Evolutionary conservation across 441 rosid genomes (phyloP).

Genomic region (Francoa sonchifolia): DNA sequence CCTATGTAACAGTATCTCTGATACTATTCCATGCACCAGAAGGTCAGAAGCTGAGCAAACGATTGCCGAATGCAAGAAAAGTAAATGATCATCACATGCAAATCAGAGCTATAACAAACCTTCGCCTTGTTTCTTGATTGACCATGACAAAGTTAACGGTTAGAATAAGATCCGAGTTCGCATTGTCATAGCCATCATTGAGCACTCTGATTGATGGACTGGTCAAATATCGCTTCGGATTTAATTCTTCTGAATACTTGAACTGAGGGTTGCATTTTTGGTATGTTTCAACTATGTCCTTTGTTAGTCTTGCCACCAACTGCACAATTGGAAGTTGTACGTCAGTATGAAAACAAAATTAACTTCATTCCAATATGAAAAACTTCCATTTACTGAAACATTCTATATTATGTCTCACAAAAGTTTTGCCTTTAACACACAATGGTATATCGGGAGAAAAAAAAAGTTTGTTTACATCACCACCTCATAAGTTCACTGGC

Average conservation of each 20-base stretch:
- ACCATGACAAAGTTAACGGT: conserved; percentile 60
- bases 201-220: conserved; percentile 86
- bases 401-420: conserved; percentile 2
- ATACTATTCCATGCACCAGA: too few relatives aligned
- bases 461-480: too few relatives aligned
- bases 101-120: conserved; percentile 38
- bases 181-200: conserved; percentile 95
- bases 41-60: too few relatives aligned
- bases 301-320: conserved; percentile 82
- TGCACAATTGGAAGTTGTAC: conserved; percentile 31
- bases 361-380: neutral
- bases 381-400: conserved; percentile 1
- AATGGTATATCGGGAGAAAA: too few relatives aligned
- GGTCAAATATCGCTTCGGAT: conserved; percentile 94
- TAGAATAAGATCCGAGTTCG: conserved; percentile 89
- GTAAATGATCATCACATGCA: too few relatives aligned
- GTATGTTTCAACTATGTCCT: conserved; percentile 87
- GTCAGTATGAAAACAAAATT: conserved; percentile 22
- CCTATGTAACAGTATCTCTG: too few relatives aligned
- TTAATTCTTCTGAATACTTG: conserved; percentile 84
- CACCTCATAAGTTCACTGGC: too few relatives aligned
- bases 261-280: conserved; percentile 80
- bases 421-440: neutral
- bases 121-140: conserved; percentile 63
- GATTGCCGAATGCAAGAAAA: too few relatives aligned